Conservation (phyloP, 257 asterid genomes). For the Capsicum rhomboideum region DNA sequence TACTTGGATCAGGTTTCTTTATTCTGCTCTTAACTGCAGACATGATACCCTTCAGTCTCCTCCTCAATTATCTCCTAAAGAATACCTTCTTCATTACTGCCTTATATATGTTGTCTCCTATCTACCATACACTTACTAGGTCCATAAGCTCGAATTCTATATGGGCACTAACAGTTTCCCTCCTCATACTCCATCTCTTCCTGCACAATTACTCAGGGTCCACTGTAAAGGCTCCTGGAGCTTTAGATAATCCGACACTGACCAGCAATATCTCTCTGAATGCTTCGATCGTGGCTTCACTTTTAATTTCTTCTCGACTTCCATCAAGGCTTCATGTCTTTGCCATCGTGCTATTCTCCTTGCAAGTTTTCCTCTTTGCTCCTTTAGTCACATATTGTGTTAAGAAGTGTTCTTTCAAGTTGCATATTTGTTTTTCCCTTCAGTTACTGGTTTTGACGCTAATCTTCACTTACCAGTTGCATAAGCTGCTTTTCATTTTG, state of each 20-base stretch:
- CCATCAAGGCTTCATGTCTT: constrained; percentile 85
- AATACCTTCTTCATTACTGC: constrained; percentile 65
- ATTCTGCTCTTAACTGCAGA: constrained; percentile 65
- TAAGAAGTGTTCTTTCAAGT: constrained; percentile 55
- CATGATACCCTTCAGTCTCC: constrained; percentile 39
- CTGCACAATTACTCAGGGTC: constrained; percentile 39
- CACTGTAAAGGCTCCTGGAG: constrained; percentile 47
- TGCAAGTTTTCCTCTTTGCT: constrained; percentile 83
- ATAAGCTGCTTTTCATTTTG: constrained; percentile 46
- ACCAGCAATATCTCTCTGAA: constrained; percentile 38
- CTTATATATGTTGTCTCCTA: constrained; percentile 61
- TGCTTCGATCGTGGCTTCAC: constrained; percentile 89
- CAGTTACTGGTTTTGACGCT: constrained; percentile 46
- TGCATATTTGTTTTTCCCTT: constrained; percentile 63
- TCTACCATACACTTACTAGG: constrained; percentile 74
- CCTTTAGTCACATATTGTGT: constrained; percentile 67
- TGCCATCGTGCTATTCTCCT: constrained; percentile 68
- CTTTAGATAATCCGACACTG: constrained; percentile 45
- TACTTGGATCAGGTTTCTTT: constrained; percentile 62
- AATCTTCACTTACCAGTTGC: constrained; percentile 37
- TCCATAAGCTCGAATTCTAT: constrained; percentile 90
- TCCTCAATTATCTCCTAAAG: constrained; percentile 53
- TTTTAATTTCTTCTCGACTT: constrained; percentile 81
- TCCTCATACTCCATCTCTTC: constrained; percentile 35
- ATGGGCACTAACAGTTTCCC: constrained; percentile 82